phyloP scores from a whole-genome alignment of 2,329 filamentous ascomycete genomes.

The Colletotrichum endophyticum region DNA sequence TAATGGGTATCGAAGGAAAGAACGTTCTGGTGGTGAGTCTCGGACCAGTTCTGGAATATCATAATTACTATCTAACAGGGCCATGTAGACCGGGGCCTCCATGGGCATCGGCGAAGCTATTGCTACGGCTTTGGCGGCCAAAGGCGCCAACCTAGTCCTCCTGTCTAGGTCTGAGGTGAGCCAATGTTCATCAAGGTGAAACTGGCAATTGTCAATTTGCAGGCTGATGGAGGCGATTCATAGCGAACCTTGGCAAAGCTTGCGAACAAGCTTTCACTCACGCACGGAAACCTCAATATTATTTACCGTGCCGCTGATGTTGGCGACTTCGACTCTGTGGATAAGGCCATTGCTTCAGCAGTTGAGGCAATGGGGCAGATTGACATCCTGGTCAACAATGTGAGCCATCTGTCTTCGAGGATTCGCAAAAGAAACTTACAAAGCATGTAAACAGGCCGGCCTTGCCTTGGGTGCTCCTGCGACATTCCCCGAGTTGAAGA shows the following conservation, averaged over 20 bases:
- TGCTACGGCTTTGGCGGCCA: constrained; percentile 38
- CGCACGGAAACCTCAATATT: constrained; percentile 1
- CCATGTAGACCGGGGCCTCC: constrained; percentile 38
- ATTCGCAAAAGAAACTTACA: background rate
- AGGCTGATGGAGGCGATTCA: background rate
- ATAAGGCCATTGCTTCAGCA: constrained; percentile 31
- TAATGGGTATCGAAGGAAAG: background rate
- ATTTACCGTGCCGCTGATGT: constrained; percentile 31
- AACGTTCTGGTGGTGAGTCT: background rate
- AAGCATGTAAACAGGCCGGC: constrained; percentile 34
- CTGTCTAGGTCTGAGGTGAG: constrained; percentile 39
- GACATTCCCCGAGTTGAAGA: constrained; percentile 43
- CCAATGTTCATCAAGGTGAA: background rate
- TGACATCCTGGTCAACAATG: constrained; percentile 52
- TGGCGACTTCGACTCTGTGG: constrained; percentile 31
- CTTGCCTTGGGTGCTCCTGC: constrained; percentile 50
- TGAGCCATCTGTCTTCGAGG: background rate
- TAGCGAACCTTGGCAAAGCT: constrained; percentile 25
- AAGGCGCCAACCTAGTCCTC: constrained; percentile 46
- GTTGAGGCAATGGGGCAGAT: constrained; percentile 39
- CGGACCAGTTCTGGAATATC: background rate
- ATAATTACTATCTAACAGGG: background rate
- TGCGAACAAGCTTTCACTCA: constrained; percentile 21
- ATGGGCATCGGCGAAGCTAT: constrained; percentile 54
- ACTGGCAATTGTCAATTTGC: background rate